Evolutionary conservation across 805 yeast species (phyloP), one percentile per base, ranked within the genome.

Genomic region (Pichia kluyveri): DNA sequence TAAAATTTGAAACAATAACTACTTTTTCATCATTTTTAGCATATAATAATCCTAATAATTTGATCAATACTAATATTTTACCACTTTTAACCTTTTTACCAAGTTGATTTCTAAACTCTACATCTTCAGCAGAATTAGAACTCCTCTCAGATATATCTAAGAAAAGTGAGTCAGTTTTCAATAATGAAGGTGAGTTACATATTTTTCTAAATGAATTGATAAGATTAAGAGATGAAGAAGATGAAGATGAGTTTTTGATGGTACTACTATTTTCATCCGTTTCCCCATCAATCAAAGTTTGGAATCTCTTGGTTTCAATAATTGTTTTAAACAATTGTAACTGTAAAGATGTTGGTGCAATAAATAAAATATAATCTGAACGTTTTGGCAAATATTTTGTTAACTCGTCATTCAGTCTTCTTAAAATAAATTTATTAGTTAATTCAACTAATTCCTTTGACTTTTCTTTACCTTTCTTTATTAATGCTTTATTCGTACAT

Each of bases 1-100:
- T 91, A 53, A 81, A 90, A 53, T 91, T 88, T 0, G 96, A 89
- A 1, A 90, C 85, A 27, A 91, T 64, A 1, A 91, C 96, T 3
- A 83, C 79, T 60, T 90, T 91, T 58, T 91, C 97, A 8, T 71
- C 67, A 0, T 63, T 56, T 4, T 58, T 54, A 2, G 56, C 50
- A 28, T 62, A 61, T 3, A 87, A 71, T 41, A 75, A 75, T 2
- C 69, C 61, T 12, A 40, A 15, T 5, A 93, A 54, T 3, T 76
- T 72, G 34, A 79, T 70, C 8, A 91, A 64, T 0, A 83, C 69
- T 40, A 69, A 67, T 27, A 89, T 67, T 60, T 91, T 91, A 2
- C 96, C 95, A 51, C 82, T 69, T 40, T 55, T 56, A 1, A 62
- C 48, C 48, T 62, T 61, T 42, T 51, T 59, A 4, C 58, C 51